Evolutionary conservation across 345 rosid genomes (phyloP).

Genomic region (Zanthoxylum bungeanum): DNA sequence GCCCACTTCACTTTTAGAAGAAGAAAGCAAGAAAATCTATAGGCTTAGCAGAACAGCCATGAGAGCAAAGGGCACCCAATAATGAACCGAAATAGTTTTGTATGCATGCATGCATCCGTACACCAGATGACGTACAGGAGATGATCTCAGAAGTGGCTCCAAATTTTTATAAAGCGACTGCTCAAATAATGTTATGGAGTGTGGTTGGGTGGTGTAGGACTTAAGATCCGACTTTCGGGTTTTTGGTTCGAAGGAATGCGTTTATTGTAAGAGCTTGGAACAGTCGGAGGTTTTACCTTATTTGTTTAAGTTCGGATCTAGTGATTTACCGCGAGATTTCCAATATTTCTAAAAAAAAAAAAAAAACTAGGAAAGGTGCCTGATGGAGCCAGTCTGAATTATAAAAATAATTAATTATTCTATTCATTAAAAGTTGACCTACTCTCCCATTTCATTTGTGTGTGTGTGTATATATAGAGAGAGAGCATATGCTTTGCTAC

Average conservation of each 20-base stretch:
- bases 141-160: not conserved
- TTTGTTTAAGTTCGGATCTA: too few species aligned
- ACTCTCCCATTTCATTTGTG: not conserved
- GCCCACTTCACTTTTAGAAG: not conserved
- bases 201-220: too few species aligned
- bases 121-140: not conserved
- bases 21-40: not conserved
- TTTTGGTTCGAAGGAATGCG: too few species aligned
- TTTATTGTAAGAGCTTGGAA: too few species aligned
- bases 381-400: not conserved
- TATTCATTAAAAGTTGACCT: not conserved
- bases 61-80: not conserved
- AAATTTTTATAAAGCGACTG: not conserved
- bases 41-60: not conserved
- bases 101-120: not conserved
- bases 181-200: too few species aligned
- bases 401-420: not conserved
- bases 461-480: not conserved
- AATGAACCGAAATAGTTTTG: not conserved
- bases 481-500: not conserved
- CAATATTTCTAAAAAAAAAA: too few species aligned
- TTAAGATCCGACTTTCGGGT: too few species aligned
- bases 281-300: too few species aligned
- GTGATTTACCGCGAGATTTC: too few species aligned
- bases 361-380: too few species aligned